These are phyloP conservation scores for Stephanodiscus minutulus DNA, from an alignment of 108 stramenopile species.

Conservation along the genomic window DNA sequence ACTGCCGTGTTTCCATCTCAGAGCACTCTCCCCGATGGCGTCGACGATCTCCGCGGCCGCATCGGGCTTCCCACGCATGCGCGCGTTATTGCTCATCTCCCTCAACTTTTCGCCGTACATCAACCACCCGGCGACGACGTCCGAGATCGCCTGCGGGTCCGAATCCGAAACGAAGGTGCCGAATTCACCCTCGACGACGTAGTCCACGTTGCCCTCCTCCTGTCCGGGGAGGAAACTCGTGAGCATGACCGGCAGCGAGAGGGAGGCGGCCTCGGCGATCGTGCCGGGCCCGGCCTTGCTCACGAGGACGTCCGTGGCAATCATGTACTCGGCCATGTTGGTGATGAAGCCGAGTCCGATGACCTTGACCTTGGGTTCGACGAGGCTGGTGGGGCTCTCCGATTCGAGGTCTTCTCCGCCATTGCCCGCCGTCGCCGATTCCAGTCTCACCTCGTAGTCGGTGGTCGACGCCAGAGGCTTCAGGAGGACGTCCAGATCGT, in stretches of 20 bases:
- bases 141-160: slow-evolving; percentile 75
- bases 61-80: slow-evolving; percentile 66
- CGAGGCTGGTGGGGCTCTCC: neutral
- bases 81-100: slow-evolving; percentile 65
- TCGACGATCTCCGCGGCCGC: slow-evolving; percentile 83
- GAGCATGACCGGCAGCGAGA: slow-evolving; percentile 93
- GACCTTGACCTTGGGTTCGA: slow-evolving; percentile 50
- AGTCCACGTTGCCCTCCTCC: slow-evolving; percentile 91
- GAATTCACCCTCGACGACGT: slow-evolving; percentile 78
- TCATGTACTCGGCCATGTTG: slow-evolving; percentile 98
- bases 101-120: slow-evolving; percentile 59
- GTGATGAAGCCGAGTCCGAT: slow-evolving; percentile 89
- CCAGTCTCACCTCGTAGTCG: slow-evolving; percentile 8
- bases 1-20: slow-evolving; percentile 41
- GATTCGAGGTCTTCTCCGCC: slow-evolving; percentile 4
- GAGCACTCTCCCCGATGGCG: slow-evolving; percentile 75
- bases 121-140: slow-evolving; percentile 75
- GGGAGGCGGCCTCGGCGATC: slow-evolving; percentile 95
- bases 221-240: slow-evolving; percentile 88
- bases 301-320: slow-evolving; percentile 90
- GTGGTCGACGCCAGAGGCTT: neutral
- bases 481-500: slow-evolving; percentile 6
- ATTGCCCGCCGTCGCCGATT: neutral
- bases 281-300: slow-evolving; percentile 99
- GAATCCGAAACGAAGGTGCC: slow-evolving; percentile 73